Evolutionary conservation across 441 rosid species (phyloP).

Genomic region (Populus tomentosa): DNA sequence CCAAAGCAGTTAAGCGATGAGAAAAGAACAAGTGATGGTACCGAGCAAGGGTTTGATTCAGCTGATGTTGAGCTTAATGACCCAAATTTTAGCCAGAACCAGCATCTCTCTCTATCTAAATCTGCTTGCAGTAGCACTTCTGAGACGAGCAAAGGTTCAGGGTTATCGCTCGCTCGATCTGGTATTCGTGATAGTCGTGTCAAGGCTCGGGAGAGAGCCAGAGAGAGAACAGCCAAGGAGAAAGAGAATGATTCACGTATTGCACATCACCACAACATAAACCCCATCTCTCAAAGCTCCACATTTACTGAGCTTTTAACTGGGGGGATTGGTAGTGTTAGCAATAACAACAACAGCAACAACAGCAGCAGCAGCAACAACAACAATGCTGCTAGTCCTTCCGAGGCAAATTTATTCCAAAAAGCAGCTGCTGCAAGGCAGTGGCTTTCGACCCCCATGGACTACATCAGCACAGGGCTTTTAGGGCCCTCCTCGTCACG

Average conservation of each 20-base stretch:
- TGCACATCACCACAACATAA: constrained; percentile 26
- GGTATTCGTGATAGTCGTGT: constrained; percentile 37
- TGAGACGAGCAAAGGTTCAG: constrained; percentile 86
- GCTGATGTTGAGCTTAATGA: constrained; percentile 49
- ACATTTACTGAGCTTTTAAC: constrained; percentile 85
- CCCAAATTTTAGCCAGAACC: constrained; percentile 30
- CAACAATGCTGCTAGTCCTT: constrained; percentile 15
- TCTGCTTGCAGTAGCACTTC: constrained; percentile 93
- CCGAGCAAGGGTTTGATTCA: constrained; percentile 49
- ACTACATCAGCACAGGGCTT: constrained; percentile 52
- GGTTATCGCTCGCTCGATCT: constrained; percentile 66
- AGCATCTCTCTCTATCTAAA: constrained; percentile 50
- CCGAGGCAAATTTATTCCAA: constrained; percentile 32
- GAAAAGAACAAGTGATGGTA: constrained; percentile 36
- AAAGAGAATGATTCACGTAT: constrained; percentile 44
- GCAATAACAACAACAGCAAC: constrained; percentile 15
- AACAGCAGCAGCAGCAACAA: constrained; percentile 10
- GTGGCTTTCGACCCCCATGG: constrained; percentile 61
- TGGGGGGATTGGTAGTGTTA: constrained; percentile 40
- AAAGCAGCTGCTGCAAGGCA: constrained; percentile 32
- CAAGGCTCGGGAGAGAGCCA: constrained; percentile 71
- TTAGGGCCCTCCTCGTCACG: constrained; percentile 48
- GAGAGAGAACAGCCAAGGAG: constrained; percentile 77
- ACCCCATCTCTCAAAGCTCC: constrained; percentile 45
- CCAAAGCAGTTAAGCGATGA: constrained; percentile 58